Conservation (phyloP, 371 early-diverging fungal genomes). For the Sporodiniella umbellata region DNA sequence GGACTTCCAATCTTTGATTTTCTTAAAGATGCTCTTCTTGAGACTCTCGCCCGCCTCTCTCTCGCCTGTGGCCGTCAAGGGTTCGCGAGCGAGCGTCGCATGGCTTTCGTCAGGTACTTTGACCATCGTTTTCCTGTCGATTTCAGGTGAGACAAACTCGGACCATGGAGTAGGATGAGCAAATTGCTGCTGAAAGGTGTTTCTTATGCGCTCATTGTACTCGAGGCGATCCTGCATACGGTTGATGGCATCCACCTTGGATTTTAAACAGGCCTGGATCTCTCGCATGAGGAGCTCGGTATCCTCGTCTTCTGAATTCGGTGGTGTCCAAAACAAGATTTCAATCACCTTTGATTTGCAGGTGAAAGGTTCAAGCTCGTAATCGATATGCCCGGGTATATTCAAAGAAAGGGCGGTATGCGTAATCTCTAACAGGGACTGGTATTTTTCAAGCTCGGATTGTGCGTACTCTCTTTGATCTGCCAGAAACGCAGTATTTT, state of each 20-base stretch:
- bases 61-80: slow-evolving; percentile 1
- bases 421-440: slow-evolving; percentile 35
- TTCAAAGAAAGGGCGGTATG: slow-evolving; percentile 51
- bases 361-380: slow-evolving; percentile 14
- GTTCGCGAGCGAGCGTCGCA: background rate
- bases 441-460: slow-evolving; percentile 29
- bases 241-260: slow-evolving; percentile 45
- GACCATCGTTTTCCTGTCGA: background rate
- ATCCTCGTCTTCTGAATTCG: slow-evolving; percentile 32
- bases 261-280: slow-evolving; percentile 25
- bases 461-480: slow-evolving; percentile 9
- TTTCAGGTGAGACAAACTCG: slow-evolving; percentile 30
- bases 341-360: slow-evolving; percentile 41
- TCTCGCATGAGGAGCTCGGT: slow-evolving; percentile 24
- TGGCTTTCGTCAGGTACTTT: background rate
- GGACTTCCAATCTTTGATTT: slow-evolving; percentile 24
- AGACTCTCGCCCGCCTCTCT: slow-evolving; percentile 10
- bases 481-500: background rate
- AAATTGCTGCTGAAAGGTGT: slow-evolving; percentile 35
- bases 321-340: slow-evolving; percentile 56
- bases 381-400: slow-evolving; percentile 42
- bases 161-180: slow-evolving; percentile 37
- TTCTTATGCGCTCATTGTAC: slow-evolving; percentile 37
- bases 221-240: slow-evolving; percentile 47
- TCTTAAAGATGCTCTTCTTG: slow-evolving; percentile 22